A percentile compares a stretch with the other conserved stretches of the same genome.
Conservation (phyloP, 192 early-diverging fungal species). For the Entomortierella lignicola region DNA sequence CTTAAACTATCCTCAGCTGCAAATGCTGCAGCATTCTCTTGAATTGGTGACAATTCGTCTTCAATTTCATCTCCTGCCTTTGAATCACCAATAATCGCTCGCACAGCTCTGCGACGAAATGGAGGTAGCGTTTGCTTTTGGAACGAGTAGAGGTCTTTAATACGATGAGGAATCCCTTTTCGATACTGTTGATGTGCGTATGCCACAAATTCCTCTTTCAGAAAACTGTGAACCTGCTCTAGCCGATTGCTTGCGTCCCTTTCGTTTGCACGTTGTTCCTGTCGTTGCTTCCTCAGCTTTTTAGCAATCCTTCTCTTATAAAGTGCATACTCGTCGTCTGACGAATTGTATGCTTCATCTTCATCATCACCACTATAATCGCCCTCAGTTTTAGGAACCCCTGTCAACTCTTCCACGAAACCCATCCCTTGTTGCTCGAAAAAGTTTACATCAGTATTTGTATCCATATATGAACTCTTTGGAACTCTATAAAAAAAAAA, state of each 20-base stretch:
- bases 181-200: constrained; percentile 31
- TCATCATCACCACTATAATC: constrained; percentile 4
- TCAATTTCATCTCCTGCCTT: constrained; percentile 8
- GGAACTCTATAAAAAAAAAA: constrained; percentile 15
- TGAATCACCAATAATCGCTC: neutral
- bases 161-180: constrained; percentile 7
- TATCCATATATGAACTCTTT: neutral
- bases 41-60: constrained; percentile 27
- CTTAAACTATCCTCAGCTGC: constrained; percentile 29
- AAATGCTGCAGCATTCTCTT: constrained; percentile 21
- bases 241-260: constrained; percentile 6
- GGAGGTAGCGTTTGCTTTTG: constrained; percentile 4
- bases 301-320: constrained; percentile 1
- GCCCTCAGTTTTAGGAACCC: constrained; percentile 30
- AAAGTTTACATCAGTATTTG: neutral
- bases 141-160: constrained; percentile 12
- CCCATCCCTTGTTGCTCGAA: constrained; percentile 20
- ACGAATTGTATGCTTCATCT: neutral
- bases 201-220: constrained; percentile 13
- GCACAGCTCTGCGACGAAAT: neutral
- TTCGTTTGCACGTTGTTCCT: constrained; percentile 18
- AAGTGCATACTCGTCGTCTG: neutral
- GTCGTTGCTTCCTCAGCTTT: neutral
- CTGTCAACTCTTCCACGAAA: constrained; percentile 39
- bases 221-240: constrained; percentile 10